Conservation (phyloP, 2,329 filamentous ascomycete genomes). For the Aspergillus japonicus region DNA sequence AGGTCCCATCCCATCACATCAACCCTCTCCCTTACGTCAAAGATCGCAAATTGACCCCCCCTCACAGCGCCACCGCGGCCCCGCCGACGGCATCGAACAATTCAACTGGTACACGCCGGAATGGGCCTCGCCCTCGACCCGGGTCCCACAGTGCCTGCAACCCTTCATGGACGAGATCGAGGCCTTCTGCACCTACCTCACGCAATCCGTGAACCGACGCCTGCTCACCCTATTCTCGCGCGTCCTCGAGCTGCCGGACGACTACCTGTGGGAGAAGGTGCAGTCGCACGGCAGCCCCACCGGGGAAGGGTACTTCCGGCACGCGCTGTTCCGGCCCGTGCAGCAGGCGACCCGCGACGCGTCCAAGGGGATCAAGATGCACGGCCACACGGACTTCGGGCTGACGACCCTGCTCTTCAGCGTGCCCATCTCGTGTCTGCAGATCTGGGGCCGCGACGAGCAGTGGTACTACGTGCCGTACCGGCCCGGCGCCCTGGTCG, state of each 20-base stretch:
- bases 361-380: constrained; percentile 41
- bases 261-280: constrained; percentile 47
- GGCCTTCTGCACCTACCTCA: constrained; percentile 49
- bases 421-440: constrained; percentile 49
- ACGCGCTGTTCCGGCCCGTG: constrained; percentile 45
- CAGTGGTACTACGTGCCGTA: constrained; percentile 49
- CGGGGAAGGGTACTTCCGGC: constrained; percentile 49
- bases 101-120: constrained; percentile 55
- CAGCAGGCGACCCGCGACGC: constrained; percentile 37
- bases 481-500: constrained; percentile 49
- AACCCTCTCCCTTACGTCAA: no score
- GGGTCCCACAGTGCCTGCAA: constrained; percentile 47
- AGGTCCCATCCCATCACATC: not conserved
- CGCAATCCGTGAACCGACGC: constrained; percentile 48
- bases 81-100: constrained; percentile 53
- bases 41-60: not conserved
- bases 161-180: constrained; percentile 54
- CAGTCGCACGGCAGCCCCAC: constrained; percentile 46
- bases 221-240: constrained; percentile 44
- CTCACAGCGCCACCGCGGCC: constrained; percentile 44
- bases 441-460: constrained; percentile 47
- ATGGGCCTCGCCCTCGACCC: constrained; percentile 40
- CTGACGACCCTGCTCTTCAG: constrained; percentile 49
- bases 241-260: constrained; percentile 47
- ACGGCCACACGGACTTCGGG: constrained; percentile 52